Conservation (phyloP, 75 land plant genomes). For the Pinus albicaulis region DNA sequence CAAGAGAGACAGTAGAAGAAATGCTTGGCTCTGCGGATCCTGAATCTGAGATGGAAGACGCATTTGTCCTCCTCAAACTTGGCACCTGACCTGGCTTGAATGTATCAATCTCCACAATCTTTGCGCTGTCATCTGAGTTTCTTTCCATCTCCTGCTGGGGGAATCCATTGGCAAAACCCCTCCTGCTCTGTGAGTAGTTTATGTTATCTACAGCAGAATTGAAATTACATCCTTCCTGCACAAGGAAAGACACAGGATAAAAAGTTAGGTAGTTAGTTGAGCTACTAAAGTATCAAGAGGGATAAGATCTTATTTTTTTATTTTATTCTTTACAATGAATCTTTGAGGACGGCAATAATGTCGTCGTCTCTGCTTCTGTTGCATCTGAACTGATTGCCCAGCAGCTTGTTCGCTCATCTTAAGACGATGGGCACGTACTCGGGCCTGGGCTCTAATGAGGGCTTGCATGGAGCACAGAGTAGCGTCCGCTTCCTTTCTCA, state of each 20-base stretch:
- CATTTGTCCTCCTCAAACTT: background rate
- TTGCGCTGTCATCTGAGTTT: conserved; percentile 8
- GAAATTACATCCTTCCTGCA: conserved; percentile 8
- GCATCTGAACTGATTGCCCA: conserved; percentile 19
- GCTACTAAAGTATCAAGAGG: background rate
- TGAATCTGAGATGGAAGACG: background rate
- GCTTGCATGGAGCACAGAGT: conserved; percentile 29
- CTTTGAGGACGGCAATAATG: conserved; percentile 19
- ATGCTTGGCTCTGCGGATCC: conserved; percentile 8
- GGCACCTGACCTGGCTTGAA: background rate
- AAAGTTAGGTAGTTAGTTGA: background rate
- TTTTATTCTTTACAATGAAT: conserved; percentile 14
- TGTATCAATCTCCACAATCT: conserved; percentile 9
- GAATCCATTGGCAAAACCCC: background rate
- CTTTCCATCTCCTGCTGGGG: conserved; percentile 6
- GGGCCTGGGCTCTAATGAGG: conserved; percentile 29
- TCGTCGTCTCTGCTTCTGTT: conserved; percentile 15
- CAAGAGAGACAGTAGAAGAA: background rate
- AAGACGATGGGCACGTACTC: conserved; percentile 26
- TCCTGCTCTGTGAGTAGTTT: conserved; percentile 4
- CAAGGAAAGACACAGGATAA: background rate
- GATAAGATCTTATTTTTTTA: background rate
- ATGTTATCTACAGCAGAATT: background rate
- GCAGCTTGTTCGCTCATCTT: conserved; percentile 20
- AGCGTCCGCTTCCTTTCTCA: conserved; percentile 24